Base-by-base conservation (phyloP, 108 stramenopile species). In the Nannochloropsis salina region DNA sequence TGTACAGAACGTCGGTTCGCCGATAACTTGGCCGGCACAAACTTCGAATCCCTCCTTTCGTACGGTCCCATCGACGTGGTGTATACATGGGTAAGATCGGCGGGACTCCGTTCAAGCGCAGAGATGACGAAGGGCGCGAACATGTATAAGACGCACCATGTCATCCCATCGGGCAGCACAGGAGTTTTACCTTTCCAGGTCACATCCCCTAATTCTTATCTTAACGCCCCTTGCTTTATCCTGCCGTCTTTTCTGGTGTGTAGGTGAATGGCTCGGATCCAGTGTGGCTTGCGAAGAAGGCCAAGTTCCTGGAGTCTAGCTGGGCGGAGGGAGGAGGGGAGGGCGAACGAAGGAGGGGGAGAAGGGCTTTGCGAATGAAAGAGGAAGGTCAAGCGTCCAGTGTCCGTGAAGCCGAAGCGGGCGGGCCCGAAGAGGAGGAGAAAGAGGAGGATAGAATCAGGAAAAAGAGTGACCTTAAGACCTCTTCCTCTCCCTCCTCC, bases 41-140 rank as follows among this genome's bases (percentile, higher is more conserved):
- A 4, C 6, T 74, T 74, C 61, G 61, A 74, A n/a, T 74, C 61
- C n/a, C 20, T 6, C 61, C 18, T 84, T 20, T 31, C 42, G 5
- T 90, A 90, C 84, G 87, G 22, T 6, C 85, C 88, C 8, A 90
- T 93, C 45, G 93, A 93, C 80, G 92, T 84, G 6, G 93, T 93
- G 18, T 93, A 93, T 80, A 92, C 93, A 12, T 93, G 92, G 92
- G 93, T 93, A n/a, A 74, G 61, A n/a, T n/a, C 20, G 61, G 61
- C 15, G 61, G 61, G n/a, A 74, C 31, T 31, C 31, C 31, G 31
- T 31, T 31, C 31, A 31, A 31, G 31, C 31, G 31, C 31, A 31
- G 31, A 31, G 31, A 31, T 1, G 31, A 31, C 31, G 31, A 31
- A 31, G 31, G 31, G 31, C 31, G 31, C 31, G 31, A 31, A 31